phyloP scores from a whole-genome alignment of 2,329 filamentous ascomycete genomes.

The Tolypocladium paradoxum region DNA sequence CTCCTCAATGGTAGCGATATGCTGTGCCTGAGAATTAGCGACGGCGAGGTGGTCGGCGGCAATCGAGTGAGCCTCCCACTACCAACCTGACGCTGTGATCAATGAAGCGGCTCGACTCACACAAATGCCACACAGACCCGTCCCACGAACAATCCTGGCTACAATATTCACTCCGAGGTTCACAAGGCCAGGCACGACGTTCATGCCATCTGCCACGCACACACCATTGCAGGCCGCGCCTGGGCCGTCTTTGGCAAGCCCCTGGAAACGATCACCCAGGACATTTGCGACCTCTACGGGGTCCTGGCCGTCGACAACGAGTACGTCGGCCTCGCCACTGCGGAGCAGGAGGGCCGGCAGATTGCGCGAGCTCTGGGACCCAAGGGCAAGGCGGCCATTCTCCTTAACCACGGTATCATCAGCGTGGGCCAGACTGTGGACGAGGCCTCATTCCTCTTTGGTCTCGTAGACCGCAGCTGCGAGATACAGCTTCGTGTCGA shows the following conservation, averaged over 20 bases:
- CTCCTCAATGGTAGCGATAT: constrained; percentile 57
- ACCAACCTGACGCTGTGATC: neutral
- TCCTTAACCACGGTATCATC: constrained; percentile 63
- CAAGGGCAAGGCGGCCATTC: constrained; percentile 48
- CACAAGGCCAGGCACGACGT: constrained; percentile 56
- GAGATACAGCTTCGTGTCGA: constrained; percentile 58
- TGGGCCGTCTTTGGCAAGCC: constrained; percentile 55
- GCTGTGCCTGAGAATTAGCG: constrained; percentile 47
- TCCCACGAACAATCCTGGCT: constrained; percentile 57
- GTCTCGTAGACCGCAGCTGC: constrained; percentile 57
- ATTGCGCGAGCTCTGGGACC: constrained; percentile 52
- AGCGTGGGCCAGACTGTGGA: constrained; percentile 64
- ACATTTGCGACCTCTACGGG: constrained; percentile 53
- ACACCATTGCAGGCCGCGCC: constrained; percentile 55
- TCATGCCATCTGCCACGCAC: constrained; percentile 57
- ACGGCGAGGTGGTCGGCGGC: constrained; percentile 52
- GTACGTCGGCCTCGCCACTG: constrained; percentile 44
- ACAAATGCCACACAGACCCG: constrained; percentile 20
- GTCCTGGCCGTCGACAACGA: constrained; percentile 49
- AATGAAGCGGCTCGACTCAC: neutral
- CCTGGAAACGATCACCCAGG: constrained; percentile 62
- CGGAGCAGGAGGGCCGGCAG: constrained; percentile 52
- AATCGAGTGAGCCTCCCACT: constrained; percentile 31
- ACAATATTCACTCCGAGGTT: constrained; percentile 58
- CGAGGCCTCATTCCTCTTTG: constrained; percentile 62